Conservation (phyloP, 177 flowering plant genomes). For the Tripterygium wilfordii region DNA sequence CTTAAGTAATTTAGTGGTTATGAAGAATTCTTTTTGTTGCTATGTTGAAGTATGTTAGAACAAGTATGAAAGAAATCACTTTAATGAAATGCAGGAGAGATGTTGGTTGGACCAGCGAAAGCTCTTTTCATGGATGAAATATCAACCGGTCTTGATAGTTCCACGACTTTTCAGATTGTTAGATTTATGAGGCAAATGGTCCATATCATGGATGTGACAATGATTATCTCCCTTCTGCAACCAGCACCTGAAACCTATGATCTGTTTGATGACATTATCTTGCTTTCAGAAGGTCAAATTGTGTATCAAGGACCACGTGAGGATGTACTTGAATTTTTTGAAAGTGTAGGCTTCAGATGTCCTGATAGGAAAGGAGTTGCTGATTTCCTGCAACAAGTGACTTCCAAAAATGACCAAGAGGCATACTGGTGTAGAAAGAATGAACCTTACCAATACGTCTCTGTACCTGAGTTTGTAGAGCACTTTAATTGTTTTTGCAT, state of each 20-base stretch:
- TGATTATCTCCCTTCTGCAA: conserved; percentile 37
- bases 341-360: conserved; percentile 32
- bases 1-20: no score
- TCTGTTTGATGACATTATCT: conserved; percentile 37
- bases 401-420: conserved; percentile 51
- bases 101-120: conserved; percentile 42
- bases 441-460: conserved; percentile 28
- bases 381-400: conserved; percentile 41
- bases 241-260: conserved; percentile 41
- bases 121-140: conserved; percentile 43
- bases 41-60: no score
- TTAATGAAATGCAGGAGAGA: conserved; percentile 25
- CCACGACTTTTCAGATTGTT: conserved; percentile 36
- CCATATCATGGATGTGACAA: conserved; percentile 31
- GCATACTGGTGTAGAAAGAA: conserved; percentile 45
- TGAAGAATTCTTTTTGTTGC: no score
- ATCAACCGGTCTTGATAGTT: conserved; percentile 41
- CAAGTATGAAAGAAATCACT: neutral
- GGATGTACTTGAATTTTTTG: conserved; percentile 27
- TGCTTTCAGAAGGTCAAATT: conserved; percentile 36
- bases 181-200: conserved; percentile 35
- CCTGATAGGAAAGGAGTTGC: conserved; percentile 38
- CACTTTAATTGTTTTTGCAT: conserved; percentile 30
- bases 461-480: conserved; percentile 36
- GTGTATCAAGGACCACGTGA: conserved; percentile 37